Base-by-base conservation (phyloP, 257 asterid genomes). In the Scutellaria galericulata region DNA sequence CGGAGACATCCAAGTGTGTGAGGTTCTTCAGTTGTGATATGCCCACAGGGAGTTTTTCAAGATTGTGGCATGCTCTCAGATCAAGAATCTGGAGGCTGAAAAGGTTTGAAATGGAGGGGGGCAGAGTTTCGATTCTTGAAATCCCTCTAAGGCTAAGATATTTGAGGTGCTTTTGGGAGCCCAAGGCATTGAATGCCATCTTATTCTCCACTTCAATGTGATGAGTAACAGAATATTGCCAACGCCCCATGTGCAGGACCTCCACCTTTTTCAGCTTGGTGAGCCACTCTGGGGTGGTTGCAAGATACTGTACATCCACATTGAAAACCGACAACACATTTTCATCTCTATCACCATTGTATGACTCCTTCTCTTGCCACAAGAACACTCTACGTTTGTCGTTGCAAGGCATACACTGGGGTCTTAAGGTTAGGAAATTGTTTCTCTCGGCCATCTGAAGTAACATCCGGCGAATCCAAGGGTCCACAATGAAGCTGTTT, bases 241-340 rank as follows among this genome's bases (percentile, higher is more conserved):
- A 70, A 46, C 75, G 66, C 66, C 75, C 75, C 75, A 70, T 6
- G n/a, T 70, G 75, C 57, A 70, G 75, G 15, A 70, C 75, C 57
- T 57, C 75, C 66, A 70, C 57, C 47, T 70, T 70, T 1, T 45
- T 15, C 57, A 70, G 47, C 56, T 46, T 13, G 46, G 13, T 3
- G 47, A 70, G 58, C 66, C 66, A 57, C 18, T 44, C 57, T 2
- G 6, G 3, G 9, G 3, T 45, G 6, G 6, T 44, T 2, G 46
- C 10, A 56, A 70, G 52, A 70, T 42, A 56, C 22, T 44, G 9
- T 15, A 24, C 37, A 6, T 70, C 3, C 15, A 70, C 42, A 4
- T 70, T 70, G 66, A 70, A 70, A 56, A 70, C 47, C 7, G 42
- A 56, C 7, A 42, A 2, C 11, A 57, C 3, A 13, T 56, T 45